A percentile compares a stretch with the other conserved stretches of the same genome.
phyloP scores from a whole-genome alignment of 2,329 filamentous ascomycete genomes.

The Colletotrichum sidae region DNA sequence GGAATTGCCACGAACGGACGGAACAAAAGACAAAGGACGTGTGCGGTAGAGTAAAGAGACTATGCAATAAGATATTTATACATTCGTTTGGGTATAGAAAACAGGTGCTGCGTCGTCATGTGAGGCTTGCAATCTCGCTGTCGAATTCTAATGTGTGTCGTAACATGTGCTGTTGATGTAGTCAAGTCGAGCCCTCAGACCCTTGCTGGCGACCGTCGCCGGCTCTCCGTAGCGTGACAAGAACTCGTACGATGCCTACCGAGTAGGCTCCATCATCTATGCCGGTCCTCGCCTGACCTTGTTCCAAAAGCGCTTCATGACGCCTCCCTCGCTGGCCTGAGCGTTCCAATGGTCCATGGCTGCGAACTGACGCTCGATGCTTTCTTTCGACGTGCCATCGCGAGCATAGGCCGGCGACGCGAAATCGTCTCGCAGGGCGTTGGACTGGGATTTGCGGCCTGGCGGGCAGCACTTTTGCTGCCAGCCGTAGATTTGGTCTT shows the following conservation, averaged over 20 bases:
- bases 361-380: conserved; percentile 64
- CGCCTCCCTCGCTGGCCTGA: conserved; percentile 61
- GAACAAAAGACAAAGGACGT: conserved; percentile 1
- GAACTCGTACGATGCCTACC: no score
- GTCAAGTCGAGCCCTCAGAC: no score
- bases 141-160: conserved; percentile 11
- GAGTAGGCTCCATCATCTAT: neutral
- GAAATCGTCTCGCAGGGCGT: conserved; percentile 47
- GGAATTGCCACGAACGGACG: conserved; percentile 6
- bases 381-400: conserved; percentile 59
- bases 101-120: conserved; percentile 29
- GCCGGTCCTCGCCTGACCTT: conserved; percentile 59
- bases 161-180: conserved; percentile 4
- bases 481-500: conserved; percentile 79
- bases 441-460: conserved; percentile 40
- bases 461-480: conserved; percentile 53
- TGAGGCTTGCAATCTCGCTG: conserved; percentile 22
- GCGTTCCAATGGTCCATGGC: conserved; percentile 64
- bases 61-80: conserved; percentile 30
- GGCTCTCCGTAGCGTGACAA: no score
- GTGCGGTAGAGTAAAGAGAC: conserved; percentile 19
- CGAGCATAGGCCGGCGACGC: conserved; percentile 46
- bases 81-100: conserved; percentile 25
- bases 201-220: no score
- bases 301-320: conserved; percentile 75